These are phyloP conservation scores for Trichoderma guizhouense DNA, from an alignment of 2,329 filamentous ascomycete genomes.

Conservation along the genomic window DNA sequence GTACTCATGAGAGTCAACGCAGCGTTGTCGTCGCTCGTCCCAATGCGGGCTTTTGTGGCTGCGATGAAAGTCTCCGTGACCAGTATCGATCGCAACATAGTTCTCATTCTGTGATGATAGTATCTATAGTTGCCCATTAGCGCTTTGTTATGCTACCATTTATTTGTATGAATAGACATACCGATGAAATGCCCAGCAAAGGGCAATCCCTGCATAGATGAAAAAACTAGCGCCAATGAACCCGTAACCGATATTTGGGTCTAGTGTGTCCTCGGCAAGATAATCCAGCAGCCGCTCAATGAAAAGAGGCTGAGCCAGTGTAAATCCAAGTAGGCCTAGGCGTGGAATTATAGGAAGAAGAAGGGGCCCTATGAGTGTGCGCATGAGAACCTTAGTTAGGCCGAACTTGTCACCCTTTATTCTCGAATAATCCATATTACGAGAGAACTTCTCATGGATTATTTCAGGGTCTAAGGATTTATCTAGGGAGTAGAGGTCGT, in stretches of 20 bases:
- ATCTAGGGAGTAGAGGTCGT: neutral
- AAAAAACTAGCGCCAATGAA: neutral
- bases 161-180: neutral
- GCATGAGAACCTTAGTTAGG: neutral
- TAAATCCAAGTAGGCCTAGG: neutral
- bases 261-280: neutral
- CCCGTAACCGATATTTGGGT: neutral
- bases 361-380: neutral
- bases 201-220: neutral
- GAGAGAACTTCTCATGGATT: neutral
- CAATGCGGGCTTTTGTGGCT: neutral
- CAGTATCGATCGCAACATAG: neutral
- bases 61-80: neutral
- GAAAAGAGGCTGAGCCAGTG: neutral
- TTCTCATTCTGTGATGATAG: neutral
- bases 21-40: slow-evolving; percentile 33
- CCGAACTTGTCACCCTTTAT: neutral
- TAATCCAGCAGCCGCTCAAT: neutral
- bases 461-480: neutral
- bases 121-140: neutral
- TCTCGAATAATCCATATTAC: neutral
- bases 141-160: neutral
- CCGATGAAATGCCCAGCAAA: neutral
- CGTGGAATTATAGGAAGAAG: neutral
- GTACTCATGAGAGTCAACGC: slow-evolving; percentile 47